phyloP scores from a whole-genome alignment of 148 eudicot species.

The Rheum nobile region DNA sequence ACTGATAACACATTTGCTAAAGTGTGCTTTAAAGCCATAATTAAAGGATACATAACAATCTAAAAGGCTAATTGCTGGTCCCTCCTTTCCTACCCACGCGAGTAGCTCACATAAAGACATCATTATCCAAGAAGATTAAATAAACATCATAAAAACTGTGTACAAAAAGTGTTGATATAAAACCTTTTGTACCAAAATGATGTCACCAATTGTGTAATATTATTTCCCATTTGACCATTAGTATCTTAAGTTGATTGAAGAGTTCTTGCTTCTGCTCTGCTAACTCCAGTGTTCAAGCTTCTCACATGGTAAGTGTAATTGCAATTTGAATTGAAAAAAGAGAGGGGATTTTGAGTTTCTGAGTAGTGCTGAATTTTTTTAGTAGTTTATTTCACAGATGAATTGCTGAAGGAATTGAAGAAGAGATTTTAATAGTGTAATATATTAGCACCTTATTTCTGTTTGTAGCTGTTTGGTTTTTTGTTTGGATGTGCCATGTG shows the following conservation, averaged over 20 bases:
- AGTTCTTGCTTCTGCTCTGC: background rate
- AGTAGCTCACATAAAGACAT: background rate
- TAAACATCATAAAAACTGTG: background rate
- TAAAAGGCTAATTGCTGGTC: background rate
- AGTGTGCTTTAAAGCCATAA: conserved; percentile 28
- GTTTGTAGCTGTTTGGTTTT: conserved; percentile 5
- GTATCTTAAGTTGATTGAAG: background rate
- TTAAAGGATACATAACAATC: conserved; percentile 23
- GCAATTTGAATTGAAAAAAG: background rate
- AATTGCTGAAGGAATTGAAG: background rate
- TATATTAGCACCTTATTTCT: background rate
- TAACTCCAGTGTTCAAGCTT: background rate
- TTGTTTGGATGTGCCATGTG: conserved; percentile 39
- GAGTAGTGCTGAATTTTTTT: background rate
- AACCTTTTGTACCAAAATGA: conserved; percentile 1
- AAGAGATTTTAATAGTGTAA: background rate
- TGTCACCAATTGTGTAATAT: background rate
- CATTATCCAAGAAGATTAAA: background rate
- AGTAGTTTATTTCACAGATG: background rate
- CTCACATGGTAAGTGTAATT: background rate
- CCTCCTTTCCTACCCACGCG: conserved; percentile 1
- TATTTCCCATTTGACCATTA: background rate
- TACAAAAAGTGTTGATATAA: background rate
- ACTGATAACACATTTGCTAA: conserved; percentile 20
- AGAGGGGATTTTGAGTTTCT: background rate